These are phyloP conservation scores for Psophocarpus tetragonolobus DNA, from an alignment of 306 rosid genomes.

Conservation along the genomic window DNA sequence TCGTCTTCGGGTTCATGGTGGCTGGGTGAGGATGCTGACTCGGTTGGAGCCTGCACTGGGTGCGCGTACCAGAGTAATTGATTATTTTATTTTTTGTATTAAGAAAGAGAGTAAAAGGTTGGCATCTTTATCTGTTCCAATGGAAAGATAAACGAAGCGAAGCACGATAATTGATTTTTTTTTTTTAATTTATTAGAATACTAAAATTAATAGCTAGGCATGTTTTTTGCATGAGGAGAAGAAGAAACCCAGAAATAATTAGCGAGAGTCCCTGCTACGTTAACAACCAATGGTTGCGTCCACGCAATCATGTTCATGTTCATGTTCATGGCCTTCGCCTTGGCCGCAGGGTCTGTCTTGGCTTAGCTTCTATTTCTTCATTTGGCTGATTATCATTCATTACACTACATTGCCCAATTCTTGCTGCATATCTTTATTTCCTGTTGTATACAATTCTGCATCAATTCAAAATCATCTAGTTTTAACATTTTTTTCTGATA, in stretches of 20 bases:
- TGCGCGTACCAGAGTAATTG: background rate
- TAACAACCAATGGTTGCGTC: background rate
- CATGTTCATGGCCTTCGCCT: too few relatives aligned
- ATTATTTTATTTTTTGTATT: conserved; percentile 26
- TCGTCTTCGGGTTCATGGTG: background rate
- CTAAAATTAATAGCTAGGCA: conserved; percentile 5
- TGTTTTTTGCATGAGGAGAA: background rate
- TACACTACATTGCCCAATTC: too few relatives aligned
- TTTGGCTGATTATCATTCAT: background rate
- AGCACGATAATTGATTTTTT: background rate
- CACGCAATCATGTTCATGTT: background rate
- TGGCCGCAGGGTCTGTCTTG: background rate
- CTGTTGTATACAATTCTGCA: too few relatives aligned
- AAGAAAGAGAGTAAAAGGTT: background rate
- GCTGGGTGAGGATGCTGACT: conserved; percentile 25
- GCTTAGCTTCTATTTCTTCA: background rate
- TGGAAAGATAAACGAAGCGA: background rate
- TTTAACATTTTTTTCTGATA: too few relatives aligned
- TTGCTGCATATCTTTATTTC: too few relatives aligned
- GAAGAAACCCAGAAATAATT: background rate
- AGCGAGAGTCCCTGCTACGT: background rate
- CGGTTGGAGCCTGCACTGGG: background rate
- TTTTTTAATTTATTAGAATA: background rate
- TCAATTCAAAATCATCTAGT: too few relatives aligned
- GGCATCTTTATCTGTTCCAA: conserved; percentile 1